Evolutionary conservation across 2,329 filamentous ascomycete species (phyloP).

Genomic region (Cladorrhinum sp.): DNA sequence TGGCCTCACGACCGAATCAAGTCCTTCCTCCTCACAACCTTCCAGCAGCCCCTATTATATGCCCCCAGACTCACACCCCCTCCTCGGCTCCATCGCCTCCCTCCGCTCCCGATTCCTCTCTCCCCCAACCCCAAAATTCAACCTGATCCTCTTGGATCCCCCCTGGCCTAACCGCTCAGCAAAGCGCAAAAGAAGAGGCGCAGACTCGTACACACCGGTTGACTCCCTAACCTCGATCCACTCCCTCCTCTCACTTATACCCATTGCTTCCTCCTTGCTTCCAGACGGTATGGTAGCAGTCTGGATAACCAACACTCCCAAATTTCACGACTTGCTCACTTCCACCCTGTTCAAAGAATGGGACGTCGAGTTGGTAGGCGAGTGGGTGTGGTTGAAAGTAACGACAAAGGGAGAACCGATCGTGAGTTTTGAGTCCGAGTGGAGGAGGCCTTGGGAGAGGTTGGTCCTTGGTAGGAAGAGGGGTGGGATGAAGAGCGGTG

Average conservation of each 20-base stretch:
- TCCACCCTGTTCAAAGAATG: slow-evolving; percentile 48
- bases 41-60: slow-evolving; percentile 31
- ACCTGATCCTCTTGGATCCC: slow-evolving; percentile 70
- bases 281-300: slow-evolving; percentile 61
- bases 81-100: slow-evolving; percentile 49
- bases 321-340: slow-evolving; percentile 54
- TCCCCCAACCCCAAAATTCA: slow-evolving; percentile 50
- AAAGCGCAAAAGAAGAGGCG: slow-evolving; percentile 45
- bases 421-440: slow-evolving; percentile 55
- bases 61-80: slow-evolving; percentile 43
- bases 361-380: slow-evolving; percentile 62
- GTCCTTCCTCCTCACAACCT: not conserved
- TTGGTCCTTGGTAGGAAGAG: slow-evolving; percentile 58
- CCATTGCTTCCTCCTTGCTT: slow-evolving; percentile 54
- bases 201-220: slow-evolving; percentile 43
- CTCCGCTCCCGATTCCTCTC: slow-evolving; percentile 40
- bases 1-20: not conserved
- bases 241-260: slow-evolving; percentile 51
- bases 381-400: slow-evolving; percentile 80
- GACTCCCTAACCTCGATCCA: slow-evolving; percentile 45
- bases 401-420: slow-evolving; percentile 64
- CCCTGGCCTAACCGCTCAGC: slow-evolving; percentile 81
- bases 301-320: slow-evolving; percentile 74
- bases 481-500: slow-evolving; percentile 24
- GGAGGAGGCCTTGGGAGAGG: slow-evolving; percentile 76